Percentiles rank a stretch among this genome's conserved stretches.
These are phyloP conservation scores for Gryganskiella cystojenkinii DNA, from an alignment of 192 early-diverging fungal genomes.

Conservation along the genomic window DNA sequence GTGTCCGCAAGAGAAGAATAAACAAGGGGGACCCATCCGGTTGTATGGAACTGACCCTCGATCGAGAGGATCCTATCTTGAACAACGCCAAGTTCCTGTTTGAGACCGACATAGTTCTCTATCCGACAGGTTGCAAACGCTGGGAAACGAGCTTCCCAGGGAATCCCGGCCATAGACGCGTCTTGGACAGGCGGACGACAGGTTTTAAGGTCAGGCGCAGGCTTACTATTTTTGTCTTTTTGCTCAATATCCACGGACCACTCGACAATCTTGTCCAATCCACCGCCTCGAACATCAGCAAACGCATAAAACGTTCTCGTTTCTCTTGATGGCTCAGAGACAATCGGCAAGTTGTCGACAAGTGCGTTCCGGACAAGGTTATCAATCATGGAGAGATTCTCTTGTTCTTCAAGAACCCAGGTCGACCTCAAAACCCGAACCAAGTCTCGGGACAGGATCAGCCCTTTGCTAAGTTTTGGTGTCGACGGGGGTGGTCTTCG, in stretches of 20 bases:
- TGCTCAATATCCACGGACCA: slow-evolving; percentile 29
- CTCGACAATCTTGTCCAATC: slow-evolving; percentile 13
- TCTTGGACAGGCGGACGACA: slow-evolving; percentile 18
- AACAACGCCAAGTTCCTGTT: slow-evolving; percentile 12
- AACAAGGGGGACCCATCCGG: slow-evolving; percentile 21
- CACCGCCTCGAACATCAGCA: slow-evolving; percentile 30
- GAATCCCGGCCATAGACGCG: slow-evolving; percentile 1
- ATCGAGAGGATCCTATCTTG: slow-evolving; percentile 11
- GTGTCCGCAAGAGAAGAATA: slow-evolving; percentile 8
- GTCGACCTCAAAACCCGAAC: not conserved
- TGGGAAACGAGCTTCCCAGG: slow-evolving; percentile 25
- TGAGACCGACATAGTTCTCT: slow-evolving; percentile 31
- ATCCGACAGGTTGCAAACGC: slow-evolving; percentile 28
- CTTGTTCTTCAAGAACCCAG: slow-evolving; percentile 14
- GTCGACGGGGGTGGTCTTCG: not conserved
- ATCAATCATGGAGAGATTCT: slow-evolving; percentile 2
- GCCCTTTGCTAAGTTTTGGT: no score
- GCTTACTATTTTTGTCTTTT: not conserved
- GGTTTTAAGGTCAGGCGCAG: not conserved
- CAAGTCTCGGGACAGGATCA: not conserved
- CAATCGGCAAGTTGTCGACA: slow-evolving; percentile 13
- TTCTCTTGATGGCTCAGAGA: not conserved
- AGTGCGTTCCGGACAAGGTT: slow-evolving; percentile 28
- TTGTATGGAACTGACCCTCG: slow-evolving; percentile 39
- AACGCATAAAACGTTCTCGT: slow-evolving; percentile 12